Percentiles rank a stretch among this genome's conserved stretches.
Conservation (phyloP, 1,284 basidiomycete genomes). For the Agaricales sp. region DNA sequence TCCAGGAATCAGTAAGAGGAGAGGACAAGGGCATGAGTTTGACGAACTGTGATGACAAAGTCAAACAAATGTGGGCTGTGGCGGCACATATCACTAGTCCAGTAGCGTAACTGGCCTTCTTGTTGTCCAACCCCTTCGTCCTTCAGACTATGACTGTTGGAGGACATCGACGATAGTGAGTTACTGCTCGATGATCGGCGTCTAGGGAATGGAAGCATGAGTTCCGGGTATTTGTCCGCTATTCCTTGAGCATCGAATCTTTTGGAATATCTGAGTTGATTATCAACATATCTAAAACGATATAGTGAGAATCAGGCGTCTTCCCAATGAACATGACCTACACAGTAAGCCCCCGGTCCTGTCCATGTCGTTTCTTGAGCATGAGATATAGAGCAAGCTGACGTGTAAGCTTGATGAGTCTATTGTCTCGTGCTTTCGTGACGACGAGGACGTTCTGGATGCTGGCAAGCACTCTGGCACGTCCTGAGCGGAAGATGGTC, state of each 20-base stretch:
- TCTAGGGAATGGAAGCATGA: conserved; percentile 74
- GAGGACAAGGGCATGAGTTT: conserved; percentile 3
- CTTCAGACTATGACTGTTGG: conserved; percentile 29
- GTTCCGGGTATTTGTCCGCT: conserved; percentile 75
- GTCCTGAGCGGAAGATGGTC: conserved; percentile 40
- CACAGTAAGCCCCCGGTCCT: conserved; percentile 69
- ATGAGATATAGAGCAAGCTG: conserved; percentile 94
- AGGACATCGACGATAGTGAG: conserved; percentile 42
- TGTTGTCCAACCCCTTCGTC: conserved; percentile 29
- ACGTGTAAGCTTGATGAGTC: conserved; percentile 89
- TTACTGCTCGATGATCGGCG: conserved; percentile 63
- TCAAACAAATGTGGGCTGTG: conserved; percentile 91
- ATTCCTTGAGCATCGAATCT: conserved; percentile 94
- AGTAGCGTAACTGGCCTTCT: conserved; percentile 92
- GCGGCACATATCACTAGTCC: conserved; percentile 96
- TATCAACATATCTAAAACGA: conserved; percentile 77
- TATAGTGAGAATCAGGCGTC: conserved; percentile 9
- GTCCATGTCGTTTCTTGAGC: conserved; percentile 57
- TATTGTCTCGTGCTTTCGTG: conserved; percentile 96
- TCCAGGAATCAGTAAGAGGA: not conserved
- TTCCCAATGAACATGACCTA: conserved; percentile 21
- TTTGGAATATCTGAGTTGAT: conserved; percentile 84
- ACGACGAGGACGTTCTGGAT: conserved; percentile 94
- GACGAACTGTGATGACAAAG: conserved; percentile 89
- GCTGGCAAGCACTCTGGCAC: conserved; percentile 84